phyloP scores from a whole-genome alignment of 768 basidiomycete genomes.

The Pleurotus sapidus region DNA sequence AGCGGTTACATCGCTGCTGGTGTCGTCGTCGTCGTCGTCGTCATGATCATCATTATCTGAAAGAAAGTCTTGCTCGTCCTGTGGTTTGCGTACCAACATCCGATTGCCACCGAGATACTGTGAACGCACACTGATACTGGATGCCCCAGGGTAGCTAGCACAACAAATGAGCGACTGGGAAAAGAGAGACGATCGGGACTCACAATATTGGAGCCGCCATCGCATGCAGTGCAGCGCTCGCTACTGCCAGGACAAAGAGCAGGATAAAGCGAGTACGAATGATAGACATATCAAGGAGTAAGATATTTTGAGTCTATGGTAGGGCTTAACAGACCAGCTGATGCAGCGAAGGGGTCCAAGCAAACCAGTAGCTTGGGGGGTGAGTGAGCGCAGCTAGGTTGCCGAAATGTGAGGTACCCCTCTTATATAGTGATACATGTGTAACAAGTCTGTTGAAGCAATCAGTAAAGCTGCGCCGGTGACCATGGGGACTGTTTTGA shows the following conservation, averaged over 20 bases:
- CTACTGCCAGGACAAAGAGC: constrained; percentile 1
- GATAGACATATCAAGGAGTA: not conserved
- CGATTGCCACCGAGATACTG: not conserved
- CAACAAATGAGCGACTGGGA: not conserved
- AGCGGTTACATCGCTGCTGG: too few species aligned
- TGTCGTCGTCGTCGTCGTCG: not conserved
- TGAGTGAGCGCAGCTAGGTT: constrained; percentile 6
- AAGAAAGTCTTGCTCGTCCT: not conserved
- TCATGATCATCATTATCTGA: not conserved
- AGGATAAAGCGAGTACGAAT: not conserved
- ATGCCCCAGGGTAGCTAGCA: not conserved
- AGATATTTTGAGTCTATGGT: not conserved
- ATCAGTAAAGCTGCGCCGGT: constrained; percentile 5
- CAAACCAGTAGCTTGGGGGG: constrained; percentile 8
- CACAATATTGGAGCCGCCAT: constrained; percentile 2
- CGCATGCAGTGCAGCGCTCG: not conserved
- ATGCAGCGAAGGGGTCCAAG: constrained; percentile 6
- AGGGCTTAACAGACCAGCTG: constrained; percentile 7
- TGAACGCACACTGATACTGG: too few species aligned
- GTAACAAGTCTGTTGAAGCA: not conserved
- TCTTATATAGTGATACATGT: constrained; percentile 2
- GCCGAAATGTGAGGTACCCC: not conserved
- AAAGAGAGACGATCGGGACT: not conserved
- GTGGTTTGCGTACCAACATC: not conserved
- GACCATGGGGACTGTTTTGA: not conserved